phyloP scores from a whole-genome alignment of 2,329 filamentous ascomycete genomes.

The Escovopsis weberi region DNA sequence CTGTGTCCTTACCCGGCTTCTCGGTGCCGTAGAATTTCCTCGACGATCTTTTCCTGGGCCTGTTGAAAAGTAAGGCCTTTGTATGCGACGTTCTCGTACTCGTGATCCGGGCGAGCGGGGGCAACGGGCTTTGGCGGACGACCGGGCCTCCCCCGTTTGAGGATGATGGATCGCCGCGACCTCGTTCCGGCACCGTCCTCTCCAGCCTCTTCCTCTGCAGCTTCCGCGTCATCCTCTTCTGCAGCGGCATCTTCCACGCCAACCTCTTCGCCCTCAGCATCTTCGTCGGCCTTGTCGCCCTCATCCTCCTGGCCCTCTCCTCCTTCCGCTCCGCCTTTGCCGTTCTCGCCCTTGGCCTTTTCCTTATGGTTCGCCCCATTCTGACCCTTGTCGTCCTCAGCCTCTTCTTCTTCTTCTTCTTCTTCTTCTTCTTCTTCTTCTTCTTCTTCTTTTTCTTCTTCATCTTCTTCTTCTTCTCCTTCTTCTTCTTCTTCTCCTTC shows the following conservation, averaged over 20 bases:
- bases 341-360: constrained; percentile 9
- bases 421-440: constrained; percentile 10
- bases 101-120: constrained; percentile 32
- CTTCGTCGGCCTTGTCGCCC: constrained; percentile 17
- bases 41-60: constrained; percentile 73
- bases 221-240: constrained; percentile 12
- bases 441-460: constrained; percentile 10
- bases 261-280: constrained; percentile 17
- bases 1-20: constrained; percentile 43
- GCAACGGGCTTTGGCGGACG: constrained; percentile 21
- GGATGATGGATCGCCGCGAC: constrained; percentile 24
- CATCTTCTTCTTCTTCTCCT: constrained; percentile 10
- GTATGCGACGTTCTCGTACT: constrained; percentile 46
- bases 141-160: constrained; percentile 23
- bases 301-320: constrained; percentile 2
- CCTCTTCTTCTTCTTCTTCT: constrained; percentile 14
- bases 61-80: constrained; percentile 65
- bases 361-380: constrained; percentile 16
- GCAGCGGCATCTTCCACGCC: constrained; percentile 11
- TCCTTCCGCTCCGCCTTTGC: constrained; percentile 15
- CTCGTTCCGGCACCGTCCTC: constrained; percentile 15
- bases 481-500: constrained; percentile 18
- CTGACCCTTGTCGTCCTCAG: constrained; percentile 7
- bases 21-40: constrained; percentile 55
- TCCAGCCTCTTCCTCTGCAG: constrained; percentile 14